A percentile compares a stretch with the other conserved stretches of the same genome.
These are phyloP conservation scores for Russula griseocarnosa DNA, from an alignment of 768 basidiomycete species.

Conservation along the genomic window DNA sequence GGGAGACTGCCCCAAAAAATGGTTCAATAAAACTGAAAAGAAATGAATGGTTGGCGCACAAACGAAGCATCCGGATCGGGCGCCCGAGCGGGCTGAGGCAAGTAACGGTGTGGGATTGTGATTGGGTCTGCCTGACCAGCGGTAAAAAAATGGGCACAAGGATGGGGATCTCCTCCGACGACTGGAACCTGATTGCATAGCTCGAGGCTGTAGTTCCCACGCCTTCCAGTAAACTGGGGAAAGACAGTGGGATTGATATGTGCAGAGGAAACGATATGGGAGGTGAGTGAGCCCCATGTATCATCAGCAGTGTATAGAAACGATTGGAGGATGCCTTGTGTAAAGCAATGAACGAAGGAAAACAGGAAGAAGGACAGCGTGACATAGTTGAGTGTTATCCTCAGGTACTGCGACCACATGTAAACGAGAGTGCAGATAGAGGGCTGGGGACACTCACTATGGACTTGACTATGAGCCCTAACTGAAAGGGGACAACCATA, in stretches of 20 bases:
- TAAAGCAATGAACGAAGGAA: constrained; percentile 48
- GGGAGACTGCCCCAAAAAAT: background rate
- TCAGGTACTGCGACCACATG: constrained; percentile 30
- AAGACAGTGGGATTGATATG: constrained; percentile 38
- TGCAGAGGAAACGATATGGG: constrained; percentile 38
- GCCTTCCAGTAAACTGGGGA: constrained; percentile 31
- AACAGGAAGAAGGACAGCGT: constrained; percentile 48
- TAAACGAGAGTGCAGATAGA: background rate
- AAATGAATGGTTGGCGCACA: background rate
- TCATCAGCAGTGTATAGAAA: constrained; percentile 46
- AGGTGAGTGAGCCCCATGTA: constrained; percentile 38
- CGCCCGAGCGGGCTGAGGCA: background rate
- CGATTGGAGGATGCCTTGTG: constrained; percentile 50
- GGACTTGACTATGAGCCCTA: constrained; percentile 6
- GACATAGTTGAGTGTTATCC: constrained; percentile 34
- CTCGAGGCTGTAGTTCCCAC: constrained; percentile 34
- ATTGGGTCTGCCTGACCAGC: constrained; percentile 35
- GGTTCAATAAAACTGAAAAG: background rate
- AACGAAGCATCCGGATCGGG: background rate
- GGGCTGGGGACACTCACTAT: constrained; percentile 7
- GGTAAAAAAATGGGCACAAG: constrained; percentile 27
- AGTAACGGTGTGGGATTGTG: constrained; percentile 16
- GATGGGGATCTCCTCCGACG: constrained; percentile 19
- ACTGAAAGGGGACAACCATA: constrained; percentile 1
- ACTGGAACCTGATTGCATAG: constrained; percentile 48